Conservation (phyloP, 176 grass and related monocot species). For the Hordeum vulgare region MorexV3_pseudomolecules_assembly NC_058521.1:467206268-467206767, state of each 20-base stretch:
- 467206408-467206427: not conserved
- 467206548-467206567: not conserved
- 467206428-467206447: not conserved
- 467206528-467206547: conserved; percentile 4
- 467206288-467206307: conserved; percentile 76
- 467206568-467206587: conserved; percentile 58
- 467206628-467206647: conserved; percentile 69
- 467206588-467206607: conserved; percentile 69
- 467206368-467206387: conserved; percentile 43
- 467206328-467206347: conserved; percentile 70
- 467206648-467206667: conserved; percentile 50
- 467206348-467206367: conserved; percentile 75
- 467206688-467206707: conserved; percentile 87
- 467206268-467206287: conserved; percentile 59
- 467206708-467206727: conserved; percentile 87
- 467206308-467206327: conserved; percentile 77
- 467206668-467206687: conserved; percentile 47
- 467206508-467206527: conserved; percentile 4
- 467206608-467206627: conserved; percentile 60
- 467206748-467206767: not conserved
- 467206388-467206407: not conserved
- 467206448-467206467: conserved; percentile 29
- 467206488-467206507: conserved; percentile 63
- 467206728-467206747: conserved; percentile 73
- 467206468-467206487: conserved; percentile 71